Evolutionary conservation across 352 stramenopile genomes (phyloP), one percentile per base, ranked within the genome.

Genomic region (Phytopythium oedochilum): DNA sequence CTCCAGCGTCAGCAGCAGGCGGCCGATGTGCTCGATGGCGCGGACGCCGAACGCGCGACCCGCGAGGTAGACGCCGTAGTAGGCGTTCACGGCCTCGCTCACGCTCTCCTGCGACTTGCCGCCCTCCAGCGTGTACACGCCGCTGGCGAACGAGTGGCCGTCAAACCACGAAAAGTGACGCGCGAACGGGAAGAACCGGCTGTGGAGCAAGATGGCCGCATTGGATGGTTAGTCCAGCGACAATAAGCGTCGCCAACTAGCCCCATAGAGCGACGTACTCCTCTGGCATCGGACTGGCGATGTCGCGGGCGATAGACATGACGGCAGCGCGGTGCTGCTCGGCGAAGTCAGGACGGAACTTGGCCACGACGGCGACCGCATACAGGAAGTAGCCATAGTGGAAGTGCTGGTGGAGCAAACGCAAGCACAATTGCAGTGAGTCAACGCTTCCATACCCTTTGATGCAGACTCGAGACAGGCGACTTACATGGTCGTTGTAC

Each of bases 81-180:
- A 99, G 45, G 92, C 94, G 77, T 99, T 98, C 29, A 97, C 87
- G 39, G 94, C 95, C 75, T 99, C 96, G 61, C 91, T 98, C 28
- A 97, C 94, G 63, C 89, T 98, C 68, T 98, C 96, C 74, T 99
- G 94, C 18, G 85, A 93, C 75, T 99, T 99, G 55, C 96, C 96
- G 57, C 97, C 89, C 40, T 90, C 90, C 60, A 98, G 83, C 48
- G 82, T 78, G 72, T 98, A 98, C 26, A 99, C 70, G 26, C 96
- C 96, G 58, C 89, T 97, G 10, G 96, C 95, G 73, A 96, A 99
- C 47, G 92, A 98, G 64, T 99, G 94, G 44, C 92, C 88, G 60
- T 99, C 96, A 69, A 97, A 99, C 88, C 94, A 98, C 53, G 96
- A 97, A 61, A 98, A 98, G 66, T 98, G 92, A 26, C 96, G 82